Base-by-base conservation (phyloP, 2,329 filamentous ascomycete species). In the Penicillium sp. region DNA sequence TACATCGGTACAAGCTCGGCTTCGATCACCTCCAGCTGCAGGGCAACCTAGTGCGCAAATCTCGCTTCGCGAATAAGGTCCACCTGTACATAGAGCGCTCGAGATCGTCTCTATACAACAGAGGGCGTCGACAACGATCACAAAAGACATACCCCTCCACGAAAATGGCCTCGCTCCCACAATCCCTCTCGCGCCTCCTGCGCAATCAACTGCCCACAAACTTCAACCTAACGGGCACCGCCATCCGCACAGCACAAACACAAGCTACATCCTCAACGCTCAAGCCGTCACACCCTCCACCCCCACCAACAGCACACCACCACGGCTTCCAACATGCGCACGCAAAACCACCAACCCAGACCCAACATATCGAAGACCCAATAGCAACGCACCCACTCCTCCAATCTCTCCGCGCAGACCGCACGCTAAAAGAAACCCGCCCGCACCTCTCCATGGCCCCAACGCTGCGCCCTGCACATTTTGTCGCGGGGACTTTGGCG, bases 371-470 rank as follows among this genome's bases (percentile, higher is more conserved):
- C 41, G 72, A 76, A 45, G 45, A 64, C 15, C 38, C 71, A 1
- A 70, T 76, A 54, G 66, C 70, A 9, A 61, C 64, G 38, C 91
- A 93, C 78, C 89, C 91, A 0, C 75, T 96, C n/a, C 84, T 90
- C 3, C 76, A 83, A 31, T 81, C 84, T 58, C 82, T 97, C 50
- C 88, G 93, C 47, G 75, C 77, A 17, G 84, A 90, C 68, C 81
- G 86, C 0, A 83, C 85, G 38, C 90, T 89, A 76, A 85, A 81
- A 35, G 92, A 96, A 77, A 89, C 89, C 31, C 86, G 93, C 26
- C 93, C 93, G 3, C 92, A 96, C 74, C 83, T 96, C 73, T 92
- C 93, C 76, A 90, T 97, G 73, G 91, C 92, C 0, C 79, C 83
- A 6, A 76, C 83, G 1, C 86, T 91, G 73, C 86, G 90, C 29